Percentiles rank a stretch among this genome's conserved stretches.
Evolutionary conservation across 2,329 filamentous ascomycete species (phyloP).

Genomic region (Sordariomycetes sp.): DNA sequence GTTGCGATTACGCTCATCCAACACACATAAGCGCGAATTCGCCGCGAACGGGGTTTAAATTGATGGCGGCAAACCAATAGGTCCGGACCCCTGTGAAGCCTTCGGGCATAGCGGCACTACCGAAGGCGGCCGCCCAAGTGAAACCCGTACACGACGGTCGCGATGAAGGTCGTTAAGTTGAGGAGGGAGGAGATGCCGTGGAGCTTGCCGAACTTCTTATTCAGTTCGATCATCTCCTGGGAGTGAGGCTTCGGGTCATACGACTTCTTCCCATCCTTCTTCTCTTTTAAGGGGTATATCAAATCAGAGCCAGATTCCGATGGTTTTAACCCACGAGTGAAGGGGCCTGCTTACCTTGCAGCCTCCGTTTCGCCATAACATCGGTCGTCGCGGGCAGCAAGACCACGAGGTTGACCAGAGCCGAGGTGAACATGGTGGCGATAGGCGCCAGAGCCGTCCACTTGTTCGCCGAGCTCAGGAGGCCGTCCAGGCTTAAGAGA

Average conservation of each 20-base stretch:
- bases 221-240: constrained; percentile 70
- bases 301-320: background rate
- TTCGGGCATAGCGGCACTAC: constrained; percentile 15
- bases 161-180: constrained; percentile 62
- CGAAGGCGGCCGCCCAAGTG: constrained; percentile 55
- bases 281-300: constrained; percentile 39
- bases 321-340: background rate
- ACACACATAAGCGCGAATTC: too few species aligned
- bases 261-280: constrained; percentile 79
- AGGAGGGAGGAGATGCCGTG: constrained; percentile 75
- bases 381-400: constrained; percentile 67
- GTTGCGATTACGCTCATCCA: too few species aligned
- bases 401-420: constrained; percentile 57
- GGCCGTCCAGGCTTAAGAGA: constrained; percentile 36
- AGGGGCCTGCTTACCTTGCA: constrained; percentile 54
- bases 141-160: constrained; percentile 68
- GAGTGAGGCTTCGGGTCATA: constrained; percentile 72
- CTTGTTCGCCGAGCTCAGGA: constrained; percentile 50
- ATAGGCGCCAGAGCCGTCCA: constrained; percentile 59
- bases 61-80: too few species aligned
- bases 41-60: too few species aligned
- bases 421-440: constrained; percentile 57
- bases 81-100: too few species aligned
- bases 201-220: constrained; percentile 62
- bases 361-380: constrained; percentile 64